Evolutionary conservation across 805 yeast species (phyloP).

Genomic region (Myxozyma neotropica): DNA sequence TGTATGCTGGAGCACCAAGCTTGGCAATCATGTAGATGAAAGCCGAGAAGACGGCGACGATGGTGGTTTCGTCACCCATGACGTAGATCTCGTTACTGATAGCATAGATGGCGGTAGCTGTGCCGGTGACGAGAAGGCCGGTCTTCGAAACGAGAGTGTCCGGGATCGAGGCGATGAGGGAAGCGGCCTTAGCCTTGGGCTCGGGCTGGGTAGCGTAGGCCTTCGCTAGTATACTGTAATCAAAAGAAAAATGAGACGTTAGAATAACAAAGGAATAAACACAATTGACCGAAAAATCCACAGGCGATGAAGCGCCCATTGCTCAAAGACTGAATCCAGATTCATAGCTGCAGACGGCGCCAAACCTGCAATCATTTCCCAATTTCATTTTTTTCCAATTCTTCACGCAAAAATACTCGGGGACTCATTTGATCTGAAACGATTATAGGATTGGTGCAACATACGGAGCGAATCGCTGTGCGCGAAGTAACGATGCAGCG

Average conservation of each 20-base stretch:
- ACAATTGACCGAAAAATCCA: no score
- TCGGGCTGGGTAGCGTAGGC: conserved; percentile 51
- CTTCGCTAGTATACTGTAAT: conserved; percentile 14
- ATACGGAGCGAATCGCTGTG: conserved; percentile 32
- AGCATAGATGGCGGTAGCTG: conserved; percentile 93
- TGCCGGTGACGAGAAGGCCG: conserved; percentile 89
- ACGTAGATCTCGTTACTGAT: conserved; percentile 91
- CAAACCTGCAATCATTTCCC: no score
- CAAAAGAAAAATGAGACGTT: no score
- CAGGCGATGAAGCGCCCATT: no score
- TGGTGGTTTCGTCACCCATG: conserved; percentile 89
- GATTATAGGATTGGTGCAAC: conserved; percentile 1
- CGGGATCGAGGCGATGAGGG: conserved; percentile 90
- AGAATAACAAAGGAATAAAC: no score
- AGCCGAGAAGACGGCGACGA: conserved; percentile 77
- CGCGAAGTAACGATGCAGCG: conserved; percentile 26
- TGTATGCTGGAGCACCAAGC: conserved; percentile 90
- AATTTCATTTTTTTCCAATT: no score
- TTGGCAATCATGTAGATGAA: conserved; percentile 77
- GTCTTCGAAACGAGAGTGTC: conserved; percentile 85
- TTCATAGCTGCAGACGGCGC: no score
- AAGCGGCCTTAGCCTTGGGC: conserved; percentile 87
- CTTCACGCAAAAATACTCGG: not conserved
- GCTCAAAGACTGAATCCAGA: no score
- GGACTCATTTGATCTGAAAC: not conserved